Evolutionary conservation across 371 early-diverging fungal species (phyloP), one percentile per base, ranked within the genome.

Genomic region (Funneliformis caledonium): DNA sequence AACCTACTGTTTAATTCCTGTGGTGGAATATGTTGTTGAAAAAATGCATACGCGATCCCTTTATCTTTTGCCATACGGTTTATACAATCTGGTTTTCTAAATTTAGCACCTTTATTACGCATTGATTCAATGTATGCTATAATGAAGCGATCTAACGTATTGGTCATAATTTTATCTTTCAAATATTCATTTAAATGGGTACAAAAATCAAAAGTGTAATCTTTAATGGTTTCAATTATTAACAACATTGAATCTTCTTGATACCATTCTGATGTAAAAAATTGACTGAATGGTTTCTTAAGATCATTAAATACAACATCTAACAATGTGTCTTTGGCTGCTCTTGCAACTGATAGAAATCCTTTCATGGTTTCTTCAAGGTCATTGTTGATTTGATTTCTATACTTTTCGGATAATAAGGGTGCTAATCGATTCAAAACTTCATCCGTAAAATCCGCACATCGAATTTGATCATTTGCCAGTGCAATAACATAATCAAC

Each of bases 401-500:
- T 91, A 85, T 92, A 92, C 61, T 90, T 87, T 8, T 92, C 92
- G 75, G 94, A 92, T 45, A 88, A 87, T 50, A 92, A 91, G n/a
- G 94, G 86, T 62, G 94, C 91, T 43, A 86, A 2, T 56, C 81
- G 94, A 95, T 42, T 76, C 19, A 91, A 80, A 31, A 97, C 91
- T 12, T 91, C 89, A 78, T 97, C 97, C 0, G 95, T 91, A 85
- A 95, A 96, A 78, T 98, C 97, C 5, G 95, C 94, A 76, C 93
- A 93, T 72, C 94, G 91, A 83, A 96, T 87, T 82, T 92, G 94
- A 85, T 98, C 97, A 85, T 98, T 98, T 31, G 95, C 95, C 59
- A 98, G 88, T 0, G 98, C 97, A 87, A 97, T 94, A 0, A 94
- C 91, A 83, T 98, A 98, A 80, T 98, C 98, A 2, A 94, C 92